Conservation (phyloP, 129 eudicot genomes). For the Mikania micrantha region DNA sequence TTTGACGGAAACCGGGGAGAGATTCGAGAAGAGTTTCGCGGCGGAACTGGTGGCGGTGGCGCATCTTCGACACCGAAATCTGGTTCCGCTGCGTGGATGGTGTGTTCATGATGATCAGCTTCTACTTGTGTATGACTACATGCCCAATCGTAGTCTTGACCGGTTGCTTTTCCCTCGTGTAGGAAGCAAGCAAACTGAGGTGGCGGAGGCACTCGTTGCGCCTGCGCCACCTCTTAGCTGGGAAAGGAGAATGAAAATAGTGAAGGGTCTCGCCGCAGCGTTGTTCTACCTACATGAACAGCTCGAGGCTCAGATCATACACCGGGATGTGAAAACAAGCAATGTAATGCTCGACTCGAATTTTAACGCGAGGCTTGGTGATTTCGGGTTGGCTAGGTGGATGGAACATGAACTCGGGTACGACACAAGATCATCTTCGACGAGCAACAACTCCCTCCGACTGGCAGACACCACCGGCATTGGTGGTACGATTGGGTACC, state of each 20-base stretch:
- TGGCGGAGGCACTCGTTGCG: too few species aligned
- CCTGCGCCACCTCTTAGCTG: conserved; percentile 41
- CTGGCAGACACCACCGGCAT: conserved; percentile 61
- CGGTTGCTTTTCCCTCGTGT: conserved; percentile 39
- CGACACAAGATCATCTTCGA: conserved; percentile 30
- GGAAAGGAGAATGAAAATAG: conserved; percentile 52
- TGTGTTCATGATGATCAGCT: conserved; percentile 69
- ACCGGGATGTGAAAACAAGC: conserved; percentile 89
- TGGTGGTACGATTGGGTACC: conserved; percentile 91
- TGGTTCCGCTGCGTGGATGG: conserved; percentile 94
- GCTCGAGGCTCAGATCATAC: conserved; percentile 90
- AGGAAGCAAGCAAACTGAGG: background rate
- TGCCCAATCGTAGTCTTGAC: conserved; percentile 95
- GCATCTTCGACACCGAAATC: conserved; percentile 88
- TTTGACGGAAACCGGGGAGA: conserved; percentile 57
- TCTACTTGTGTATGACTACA: conserved; percentile 85
- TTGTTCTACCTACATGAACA: conserved; percentile 83
- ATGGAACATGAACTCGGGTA: conserved; percentile 71
- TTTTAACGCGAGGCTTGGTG: conserved; percentile 78
- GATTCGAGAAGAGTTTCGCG: conserved; percentile 76
- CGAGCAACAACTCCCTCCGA: conserved; percentile 42
- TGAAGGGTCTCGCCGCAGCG: conserved; percentile 73
- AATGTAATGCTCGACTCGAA: conserved; percentile 89
- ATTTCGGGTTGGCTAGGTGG: conserved; percentile 93
- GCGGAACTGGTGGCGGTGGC: conserved; percentile 97